Base-by-base conservation (phyloP, 2,329 filamentous ascomycete genomes). In the Colletotrichum sp. region DNA sequence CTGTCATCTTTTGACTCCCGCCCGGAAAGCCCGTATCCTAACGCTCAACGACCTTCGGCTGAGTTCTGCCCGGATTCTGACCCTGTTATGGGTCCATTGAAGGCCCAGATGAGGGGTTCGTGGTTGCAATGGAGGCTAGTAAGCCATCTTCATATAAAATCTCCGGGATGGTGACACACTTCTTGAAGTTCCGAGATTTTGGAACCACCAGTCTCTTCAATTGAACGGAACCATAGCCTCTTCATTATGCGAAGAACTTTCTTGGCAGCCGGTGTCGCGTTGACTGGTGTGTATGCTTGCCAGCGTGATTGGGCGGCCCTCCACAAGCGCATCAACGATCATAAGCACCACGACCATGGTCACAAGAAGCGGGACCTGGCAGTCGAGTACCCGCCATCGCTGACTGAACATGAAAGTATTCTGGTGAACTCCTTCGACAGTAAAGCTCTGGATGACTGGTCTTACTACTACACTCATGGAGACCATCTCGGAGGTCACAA, bases 401-500 rank as follows among this genome's bases (percentile, higher is more conserved):
- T 75, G 18, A 68, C 69, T 4, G 63, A 73, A 10, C 6, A 64
- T 1, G 73, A 73, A 64, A 34, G 34, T 6, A 73, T 75, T 22
- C 70, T 75, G 3, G 73, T 68, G 5, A 75, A 73, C 39, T 72
- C 69, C 7, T 73, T 75, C 6, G 73, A 75, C 24, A 73, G 36
- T 28, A 75, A 64, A 30, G 59, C 39, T 12, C n/a, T 75, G 5
- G 69, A 75, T 34, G 52, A 60, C 15, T 75, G 73, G 69, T 75
- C 73, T 6, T 44, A 68, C 34, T 75, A 75, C 6, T 75, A 75
- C 36, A 73, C 73, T 5, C 71, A 66, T 22, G 73, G 69, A 28
- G 73, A 75, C 28, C 73, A 75, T 39, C 64, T 75, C 36, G 69
- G 73, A 28, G 73, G 73, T 15, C 72, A 67, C 36, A 75, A 75